Evolutionary conservation across 305 asterid species (phyloP), one percentile per base, ranked within the genome.

Genomic region (Rubia occidens): DNA sequence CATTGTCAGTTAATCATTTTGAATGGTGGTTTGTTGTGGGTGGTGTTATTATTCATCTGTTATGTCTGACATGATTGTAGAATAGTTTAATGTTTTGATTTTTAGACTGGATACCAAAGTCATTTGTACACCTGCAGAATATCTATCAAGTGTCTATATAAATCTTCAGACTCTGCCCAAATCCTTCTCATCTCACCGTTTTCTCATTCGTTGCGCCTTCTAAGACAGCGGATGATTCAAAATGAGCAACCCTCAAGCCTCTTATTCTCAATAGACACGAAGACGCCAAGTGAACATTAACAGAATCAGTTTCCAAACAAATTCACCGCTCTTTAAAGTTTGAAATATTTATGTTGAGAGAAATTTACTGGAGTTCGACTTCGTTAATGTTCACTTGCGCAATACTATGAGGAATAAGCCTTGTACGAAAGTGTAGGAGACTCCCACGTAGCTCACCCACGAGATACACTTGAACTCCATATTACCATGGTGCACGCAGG

Each of bases 1-100:
- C 71, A 68, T 76, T 76, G 58, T 77, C 84, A 66, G 58, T 7
- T 51, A 51, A 51, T 77, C 78, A 60, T 77, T 54, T 17, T 64
- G 60, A 51, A 51, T 15, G 21, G 5, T 51, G 21, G 21, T 15
- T 51, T 49, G 56, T 15, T 49, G 55, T 55, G n/a, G 32, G n/a
- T n/a, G 18, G 24, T 42, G 18, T 40, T 39, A 18, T 10, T 20
- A 20, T 55, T 53, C 40, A 10, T 39, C 68, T 64, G 54, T 40
- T 18, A 9, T 64, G 68, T 2, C 32, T 17, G 35, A 54, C 9
- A 58, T 18, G 68, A 29, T 70, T 75, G 68, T 73, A 60, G 64
- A 49, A 60, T 62, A 60, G 69, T 59, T 60, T 18, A 60, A 43
- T 55, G 20, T 60, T 51, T 15, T 60, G 58, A 37, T 37, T n/a